Evolutionary conservation across 306 rosid genomes (phyloP), one percentile per base, ranked within the genome.

Genomic region (Castanopsis chinensis): DNA sequence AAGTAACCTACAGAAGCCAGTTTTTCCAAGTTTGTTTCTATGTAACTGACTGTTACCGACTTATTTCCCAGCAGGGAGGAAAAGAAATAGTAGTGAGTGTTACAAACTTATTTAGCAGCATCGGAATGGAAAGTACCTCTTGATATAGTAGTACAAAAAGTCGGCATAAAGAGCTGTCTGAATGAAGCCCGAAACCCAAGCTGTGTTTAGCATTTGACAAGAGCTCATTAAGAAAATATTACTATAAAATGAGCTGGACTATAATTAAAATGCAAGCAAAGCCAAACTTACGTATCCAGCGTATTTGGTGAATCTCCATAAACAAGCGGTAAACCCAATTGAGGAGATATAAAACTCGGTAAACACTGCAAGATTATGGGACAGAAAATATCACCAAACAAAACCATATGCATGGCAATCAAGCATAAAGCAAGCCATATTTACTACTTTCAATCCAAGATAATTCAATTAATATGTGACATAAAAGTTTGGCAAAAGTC

Each of bases 111-210:
- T 41, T 41, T 41, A 41, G 8, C 45, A 49, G 10, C 53, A 12
- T 20, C 25, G 21, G 6, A 27, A 55, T 61, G 60, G 3, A 9
- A 72, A 13, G 32, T 76, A 86, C 89, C 89, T 86, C 58, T 83
- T 55, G 19, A 74, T 19, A 61, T 86, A 86, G 75, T 83, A 80
- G 80, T 86, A 83, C 81, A 83, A 86, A 35, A 83, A 83, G 78
- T 83, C 86, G 0, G 85, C 87, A 77, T 83, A 86, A 21, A 86
- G 79, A 74, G 81, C 83, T 15, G 89, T 86, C 73, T 86, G 89
- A 37, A 86, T 69, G 6, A 86, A 81, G 51, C 89, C 89, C 41
- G 89, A 80, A 12, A 86, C 11, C 85, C 89, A 86, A 74, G 87
- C 87, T 86, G 87, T 18, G 51, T 52, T 11, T 49, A 49, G 53